phyloP scores from a whole-genome alignment of 768 basidiomycete genomes.

The Mycena galopus region DNA sequence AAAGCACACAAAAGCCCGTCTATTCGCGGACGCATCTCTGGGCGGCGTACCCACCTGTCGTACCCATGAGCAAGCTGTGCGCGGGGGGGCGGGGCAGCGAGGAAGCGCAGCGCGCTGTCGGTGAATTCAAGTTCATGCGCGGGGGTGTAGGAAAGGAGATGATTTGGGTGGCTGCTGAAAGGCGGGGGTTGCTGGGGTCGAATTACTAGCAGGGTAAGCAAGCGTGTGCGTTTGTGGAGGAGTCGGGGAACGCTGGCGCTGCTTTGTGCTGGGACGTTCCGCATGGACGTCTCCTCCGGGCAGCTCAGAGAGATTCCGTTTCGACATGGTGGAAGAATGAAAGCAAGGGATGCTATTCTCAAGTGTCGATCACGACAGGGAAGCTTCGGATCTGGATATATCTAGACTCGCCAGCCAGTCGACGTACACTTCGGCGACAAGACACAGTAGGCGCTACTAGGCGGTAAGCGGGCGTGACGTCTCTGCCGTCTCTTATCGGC shows the following conservation, averaged over 20 bases:
- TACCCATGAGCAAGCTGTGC: constrained; percentile 81
- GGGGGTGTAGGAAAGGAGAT: constrained; percentile 81
- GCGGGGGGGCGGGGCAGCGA: constrained; percentile 71
- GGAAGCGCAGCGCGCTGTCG: constrained; percentile 80
- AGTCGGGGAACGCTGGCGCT: constrained; percentile 17
- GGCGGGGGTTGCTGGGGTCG: constrained; percentile 42
- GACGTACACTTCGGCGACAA: too few species aligned
- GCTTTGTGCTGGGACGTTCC: constrained; percentile 38
- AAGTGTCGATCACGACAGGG: too few species aligned
- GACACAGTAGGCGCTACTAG: too few species aligned
- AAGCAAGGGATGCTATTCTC: background rate
- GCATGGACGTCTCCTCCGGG: constrained; percentile 37
- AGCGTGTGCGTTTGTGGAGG: constrained; percentile 1
- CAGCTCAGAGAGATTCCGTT: constrained; percentile 15
- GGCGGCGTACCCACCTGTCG: constrained; percentile 76
- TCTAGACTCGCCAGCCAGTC: too few species aligned
- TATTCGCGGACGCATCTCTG: constrained; percentile 75
- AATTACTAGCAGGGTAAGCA: constrained; percentile 10
- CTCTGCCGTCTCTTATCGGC: too few species aligned
- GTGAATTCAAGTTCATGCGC: constrained; percentile 70
- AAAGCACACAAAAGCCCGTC: constrained; percentile 77
- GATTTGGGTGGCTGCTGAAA: constrained; percentile 80
- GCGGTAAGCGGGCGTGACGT: too few species aligned
- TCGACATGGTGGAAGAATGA: constrained; percentile 22
- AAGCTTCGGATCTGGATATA: too few species aligned